phyloP scores from a whole-genome alignment of 257 asterid species.

The Cynanchum wilfordii region DNA sequence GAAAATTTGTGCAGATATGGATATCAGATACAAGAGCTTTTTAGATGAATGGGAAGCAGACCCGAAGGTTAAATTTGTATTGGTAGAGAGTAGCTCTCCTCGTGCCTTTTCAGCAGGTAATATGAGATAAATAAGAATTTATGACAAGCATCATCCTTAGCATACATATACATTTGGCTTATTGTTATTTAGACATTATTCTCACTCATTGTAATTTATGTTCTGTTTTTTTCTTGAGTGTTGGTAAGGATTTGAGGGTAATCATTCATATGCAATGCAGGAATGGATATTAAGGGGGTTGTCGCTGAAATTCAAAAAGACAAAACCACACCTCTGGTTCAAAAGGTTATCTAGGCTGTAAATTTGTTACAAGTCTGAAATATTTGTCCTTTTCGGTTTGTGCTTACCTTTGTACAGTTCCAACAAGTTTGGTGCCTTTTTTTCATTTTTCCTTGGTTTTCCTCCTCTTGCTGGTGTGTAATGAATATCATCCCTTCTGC shows the following conservation, averaged over 20 bases:
- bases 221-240: background rate
- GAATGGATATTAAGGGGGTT: slow-evolving; percentile 98
- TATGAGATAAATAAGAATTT: background rate
- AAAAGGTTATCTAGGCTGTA: slow-evolving; percentile 52
- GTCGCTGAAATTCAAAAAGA: slow-evolving; percentile 91
- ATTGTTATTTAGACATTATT: background rate
- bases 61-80: slow-evolving; percentile 81
- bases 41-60: slow-evolving; percentile 91
- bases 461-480: background rate
- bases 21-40: slow-evolving; percentile 63
- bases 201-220: background rate
- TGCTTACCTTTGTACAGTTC: background rate
- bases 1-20: slow-evolving; percentile 68
- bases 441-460: background rate
- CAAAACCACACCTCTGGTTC: slow-evolving; percentile 74
- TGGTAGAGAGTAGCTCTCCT: slow-evolving; percentile 80
- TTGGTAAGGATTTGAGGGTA: slow-evolving; percentile 41
- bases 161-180: background rate
- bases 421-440: background rate
- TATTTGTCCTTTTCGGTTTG: background rate
- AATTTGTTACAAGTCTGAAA: slow-evolving; percentile 48
- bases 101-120: slow-evolving; percentile 98
- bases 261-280: slow-evolving; percentile 65
- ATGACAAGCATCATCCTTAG: background rate
- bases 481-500: background rate